A percentile compares a stretch with the other conserved stretches of the same genome.
phyloP scores from a whole-genome alignment of 306 rosid species.

The Trifolium repens region DNA sequence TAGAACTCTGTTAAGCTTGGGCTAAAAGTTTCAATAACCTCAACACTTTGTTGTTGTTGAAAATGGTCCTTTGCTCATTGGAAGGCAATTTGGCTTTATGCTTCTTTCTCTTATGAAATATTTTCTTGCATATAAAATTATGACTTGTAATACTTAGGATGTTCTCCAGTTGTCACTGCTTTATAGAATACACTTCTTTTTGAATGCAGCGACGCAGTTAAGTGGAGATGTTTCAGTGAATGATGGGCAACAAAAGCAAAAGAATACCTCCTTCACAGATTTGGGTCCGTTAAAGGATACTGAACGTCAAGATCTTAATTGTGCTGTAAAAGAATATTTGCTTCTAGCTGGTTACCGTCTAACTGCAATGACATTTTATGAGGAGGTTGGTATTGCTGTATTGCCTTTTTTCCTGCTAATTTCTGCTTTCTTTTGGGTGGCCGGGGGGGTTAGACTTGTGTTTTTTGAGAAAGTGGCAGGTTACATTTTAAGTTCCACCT shows the following conservation, averaged over 20 bases:
- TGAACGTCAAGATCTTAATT: conserved; percentile 87
- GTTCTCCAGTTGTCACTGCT: conserved; percentile 7
- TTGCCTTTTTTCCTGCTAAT: not conserved
- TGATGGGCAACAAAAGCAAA: conserved; percentile 58
- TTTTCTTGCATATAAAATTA: conserved; percentile 6
- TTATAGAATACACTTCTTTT: conserved; percentile 30
- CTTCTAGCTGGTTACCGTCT: conserved; percentile 94
- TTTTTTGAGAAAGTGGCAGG: not conserved
- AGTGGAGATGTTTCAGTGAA: conserved; percentile 51
- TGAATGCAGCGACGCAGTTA: conserved; percentile 51
- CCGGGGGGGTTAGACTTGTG: not conserved
- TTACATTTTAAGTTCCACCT: conserved; percentile 8
- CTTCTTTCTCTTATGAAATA: conserved; percentile 26
- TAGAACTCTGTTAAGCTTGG: not conserved
- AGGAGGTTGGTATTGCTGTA: conserved; percentile 67
- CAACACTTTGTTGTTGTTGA: not conserved
- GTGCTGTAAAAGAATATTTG: conserved; percentile 95
- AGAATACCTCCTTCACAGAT: conserved; percentile 59
- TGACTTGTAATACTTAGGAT: conserved; percentile 28
- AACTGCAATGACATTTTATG: conserved; percentile 98
- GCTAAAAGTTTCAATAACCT: not conserved
- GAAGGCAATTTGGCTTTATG: conserved; percentile 28
- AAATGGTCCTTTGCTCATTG: not conserved
- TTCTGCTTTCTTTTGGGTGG: not conserved
- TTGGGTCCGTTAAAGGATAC: conserved; percentile 83